Percentiles rank a stretch among this genome's conserved stretches.
Evolutionary conservation across 257 asterid genomes (phyloP).

Genomic region (Prunella vulgaris): DNA sequence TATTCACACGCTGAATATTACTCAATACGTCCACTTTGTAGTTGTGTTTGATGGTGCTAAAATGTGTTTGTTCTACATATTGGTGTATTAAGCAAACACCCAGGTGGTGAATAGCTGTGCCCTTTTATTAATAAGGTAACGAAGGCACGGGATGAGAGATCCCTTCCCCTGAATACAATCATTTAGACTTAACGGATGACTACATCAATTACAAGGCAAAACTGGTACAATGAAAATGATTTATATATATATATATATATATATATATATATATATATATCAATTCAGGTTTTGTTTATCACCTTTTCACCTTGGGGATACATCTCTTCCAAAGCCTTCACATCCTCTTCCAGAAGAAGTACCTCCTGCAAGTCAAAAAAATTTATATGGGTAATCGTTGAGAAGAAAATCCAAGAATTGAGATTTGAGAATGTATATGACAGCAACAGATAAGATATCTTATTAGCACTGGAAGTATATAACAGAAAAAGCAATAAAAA

Average conservation of each 20-base stretch:
- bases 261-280: background rate
- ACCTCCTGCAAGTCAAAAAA: slow-evolving; percentile 53
- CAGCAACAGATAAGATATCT: background rate
- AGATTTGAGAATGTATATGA: background rate
- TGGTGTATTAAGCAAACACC: too few species aligned
- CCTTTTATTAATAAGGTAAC: too few species aligned
- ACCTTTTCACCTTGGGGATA: slow-evolving; percentile 99
- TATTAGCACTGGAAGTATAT: background rate
- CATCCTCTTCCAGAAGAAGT: slow-evolving; percentile 86
- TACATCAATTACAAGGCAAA: too few species aligned
- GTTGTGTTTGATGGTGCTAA: too few species aligned
- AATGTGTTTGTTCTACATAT: too few species aligned
- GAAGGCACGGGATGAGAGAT: too few species aligned
- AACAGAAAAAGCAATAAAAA: background rate
- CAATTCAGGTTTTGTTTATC: slow-evolving; percentile 19
- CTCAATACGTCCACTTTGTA: too few species aligned
- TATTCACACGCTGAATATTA: too few species aligned
- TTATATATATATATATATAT: background rate
- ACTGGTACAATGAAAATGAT: background rate
- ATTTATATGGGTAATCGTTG: background rate
- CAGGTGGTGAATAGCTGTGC: too few species aligned
- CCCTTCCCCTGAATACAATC: too few species aligned
- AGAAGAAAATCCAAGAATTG: background rate
- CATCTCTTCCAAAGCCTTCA: slow-evolving; percentile 90
- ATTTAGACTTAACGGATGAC: too few species aligned